Evolutionary conservation across 257 asterid species (phyloP), one percentile per base, ranked within the genome.

Genomic region (Solanum acaule): DNA sequence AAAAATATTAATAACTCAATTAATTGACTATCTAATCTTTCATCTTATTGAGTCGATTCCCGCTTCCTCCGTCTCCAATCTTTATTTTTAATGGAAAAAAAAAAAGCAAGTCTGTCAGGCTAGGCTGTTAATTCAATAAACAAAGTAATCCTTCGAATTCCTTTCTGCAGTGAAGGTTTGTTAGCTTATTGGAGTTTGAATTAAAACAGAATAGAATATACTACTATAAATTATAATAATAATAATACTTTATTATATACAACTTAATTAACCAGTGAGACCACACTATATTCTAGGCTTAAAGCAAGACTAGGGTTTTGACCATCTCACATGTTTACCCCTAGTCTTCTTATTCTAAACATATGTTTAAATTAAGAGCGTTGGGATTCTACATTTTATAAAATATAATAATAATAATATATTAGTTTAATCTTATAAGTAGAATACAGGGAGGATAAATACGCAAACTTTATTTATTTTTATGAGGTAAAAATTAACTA

Each of bases 91-190:
- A 52, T 52, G 3, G 20, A 5, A 49, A 16, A 16, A 10, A 9
- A 8, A 9, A 63, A 63, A 10, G 77, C 16, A 34, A 15, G 40
- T 70, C 40, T 31, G 77, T 14, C 72, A 65, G 11, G 23, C 38
- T 31, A 71, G 42, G 25, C 38, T 33, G 25, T 83, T 83, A 49
- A 25, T 31, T 63, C 25, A 44, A 27, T 44, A 79, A 79, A 79
- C 27, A 79, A 65, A 38, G 75, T 85, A 83, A 71, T 49, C 70
- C 70, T 16, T 65, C 33, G 33, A 68, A 85, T 85, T 85, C 88
- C 88, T 67, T 68, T 46, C 22, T 38, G 44, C 88, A 67, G 88
- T 42, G 88, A 85, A 85, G 88, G 88, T 85, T 85, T 85, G 88
- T 85, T 68, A 82, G 81, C 88, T 46, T 46, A 85, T 85, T 81